Evolutionary conservation across 2,329 filamentous ascomycete species (phyloP).

Genomic region (Sarocladium kiliense): DNA sequence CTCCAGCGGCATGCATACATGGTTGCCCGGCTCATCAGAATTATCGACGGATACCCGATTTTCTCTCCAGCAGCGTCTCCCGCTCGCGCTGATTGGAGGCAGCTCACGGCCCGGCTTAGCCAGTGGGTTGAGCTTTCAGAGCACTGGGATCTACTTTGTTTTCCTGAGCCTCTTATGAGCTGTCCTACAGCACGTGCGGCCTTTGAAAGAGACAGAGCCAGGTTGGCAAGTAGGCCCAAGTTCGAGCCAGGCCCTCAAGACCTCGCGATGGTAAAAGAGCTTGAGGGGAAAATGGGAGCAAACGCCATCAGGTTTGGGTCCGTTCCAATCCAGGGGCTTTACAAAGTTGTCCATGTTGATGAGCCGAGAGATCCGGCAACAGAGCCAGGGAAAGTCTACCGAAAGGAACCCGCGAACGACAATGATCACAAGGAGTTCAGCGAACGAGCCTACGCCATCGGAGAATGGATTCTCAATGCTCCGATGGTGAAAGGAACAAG

Average conservation of each 20-base stretch:
- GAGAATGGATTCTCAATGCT: slow-evolving; percentile 62
- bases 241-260: not conserved
- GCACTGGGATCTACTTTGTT: slow-evolving; percentile 68
- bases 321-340: not conserved
- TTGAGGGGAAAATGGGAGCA: no score
- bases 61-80: slow-evolving; percentile 69
- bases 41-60: slow-evolving; percentile 75
- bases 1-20: slow-evolving; percentile 76
- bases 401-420: not conserved
- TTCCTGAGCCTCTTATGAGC: slow-evolving; percentile 30
- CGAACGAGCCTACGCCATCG: slow-evolving; percentile 58
- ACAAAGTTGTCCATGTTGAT: not conserved
- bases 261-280: no score
- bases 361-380: not conserved
- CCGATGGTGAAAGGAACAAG: slow-evolving; percentile 34
- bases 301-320: not conserved
- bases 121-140: slow-evolving; percentile 64
- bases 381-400: not conserved
- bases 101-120: slow-evolving; percentile 60
- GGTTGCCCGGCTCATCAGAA: slow-evolving; percentile 67
- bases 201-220: not conserved
- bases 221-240: not conserved
- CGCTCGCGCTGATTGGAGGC: slow-evolving; percentile 74
- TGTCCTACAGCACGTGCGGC: not conserved
- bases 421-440: not conserved